Base-by-base conservation (phyloP, 139 green algal species). In the Picochlorum sp. region DNA sequence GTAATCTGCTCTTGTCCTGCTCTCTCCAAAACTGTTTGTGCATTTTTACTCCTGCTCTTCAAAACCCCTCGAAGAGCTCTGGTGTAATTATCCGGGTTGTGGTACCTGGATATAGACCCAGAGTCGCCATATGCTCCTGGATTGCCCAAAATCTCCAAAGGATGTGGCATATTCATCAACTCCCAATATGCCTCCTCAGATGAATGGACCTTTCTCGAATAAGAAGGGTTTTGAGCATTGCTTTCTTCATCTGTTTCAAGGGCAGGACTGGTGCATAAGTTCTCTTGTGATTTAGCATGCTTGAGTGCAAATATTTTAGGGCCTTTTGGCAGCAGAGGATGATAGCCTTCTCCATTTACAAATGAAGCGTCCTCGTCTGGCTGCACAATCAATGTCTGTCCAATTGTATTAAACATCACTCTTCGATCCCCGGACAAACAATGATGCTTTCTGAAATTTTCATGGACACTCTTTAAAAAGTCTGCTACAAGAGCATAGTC, bases 21-120 rank as follows among this genome's bases (percentile, higher is more conserved):
- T 64, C 20, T 18, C 57, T 14, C 32, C 52, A 56, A 24, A 18
- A 41, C 34, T 14, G 34, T 41, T 41, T 41, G 34, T 3, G 34
- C 34, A 41, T 41, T 41, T 41, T 41, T 41, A 41, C 34, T 11
- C 56, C 15, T 16, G 34, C 34, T 41, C 34, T 41, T 34, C 68
- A 82, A 65, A 45, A 74, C 75, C 4, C 56, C 70, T 3, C 80
- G 74, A 18, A 87, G 49, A 10, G 80, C 84, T 26, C 65, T 63
- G 0, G 80, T 89, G 80, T 99, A 99, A 81, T 97, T 85, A 59
- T 95, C 85, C 2, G 94, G 94, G 69, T 99, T 95, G 80, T 99
- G 94, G 78, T 94, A 95, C 21, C 94, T 79, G 4, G 74, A 89
- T 67, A 99, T 97, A 61, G 68, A 73, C 16, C 94, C 94, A 0